Evolutionary conservation across 2,329 filamentous ascomycete genomes (phyloP).

Genomic region (Diplodia corticola): DNA sequence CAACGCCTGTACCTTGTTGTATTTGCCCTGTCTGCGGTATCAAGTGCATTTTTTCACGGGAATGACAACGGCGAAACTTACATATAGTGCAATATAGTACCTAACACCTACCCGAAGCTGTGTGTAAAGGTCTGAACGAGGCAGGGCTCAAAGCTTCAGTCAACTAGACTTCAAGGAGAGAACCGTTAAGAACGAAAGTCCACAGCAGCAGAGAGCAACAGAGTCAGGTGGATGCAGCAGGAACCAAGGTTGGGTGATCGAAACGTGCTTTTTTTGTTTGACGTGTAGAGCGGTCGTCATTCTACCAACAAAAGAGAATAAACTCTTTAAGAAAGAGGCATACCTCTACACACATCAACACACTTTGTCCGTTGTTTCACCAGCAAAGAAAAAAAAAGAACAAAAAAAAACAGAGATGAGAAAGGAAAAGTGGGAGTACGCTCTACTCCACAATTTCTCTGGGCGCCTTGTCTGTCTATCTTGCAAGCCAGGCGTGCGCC

Average conservation of each 20-base stretch:
- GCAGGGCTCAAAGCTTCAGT: too few relatives aligned
- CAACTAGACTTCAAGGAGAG: too few relatives aligned
- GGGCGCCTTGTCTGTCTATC: neutral
- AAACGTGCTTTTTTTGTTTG: conserved; percentile 5
- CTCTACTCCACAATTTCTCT: neutral
- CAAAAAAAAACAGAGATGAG: neutral
- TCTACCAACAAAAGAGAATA: conserved; percentile 1
- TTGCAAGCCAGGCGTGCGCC: neutral
- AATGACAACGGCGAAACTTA: too few relatives aligned
- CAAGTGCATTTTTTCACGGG: too few relatives aligned
- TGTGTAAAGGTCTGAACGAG: too few relatives aligned
- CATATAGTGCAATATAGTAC: too few relatives aligned
- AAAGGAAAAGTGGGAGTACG: neutral
- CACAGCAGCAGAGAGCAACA: neutral
- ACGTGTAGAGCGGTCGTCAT: conserved; percentile 3
- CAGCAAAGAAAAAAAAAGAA: neutral
- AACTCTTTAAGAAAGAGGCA: neutral
- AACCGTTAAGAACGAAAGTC: neutral
- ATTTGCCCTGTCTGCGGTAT: too few relatives aligned
- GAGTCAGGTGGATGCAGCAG: neutral
- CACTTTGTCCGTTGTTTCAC: neutral
- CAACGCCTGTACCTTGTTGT: too few relatives aligned
- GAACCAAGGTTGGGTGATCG: neutral
- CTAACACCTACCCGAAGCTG: too few relatives aligned
- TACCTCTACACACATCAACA: conserved; percentile 1